Percentiles rank a stretch among this genome's conserved stretches.
These are phyloP conservation scores for Salix udensis DNA, from an alignment of 345 rosid genomes.

Conservation along the genomic window DNA sequence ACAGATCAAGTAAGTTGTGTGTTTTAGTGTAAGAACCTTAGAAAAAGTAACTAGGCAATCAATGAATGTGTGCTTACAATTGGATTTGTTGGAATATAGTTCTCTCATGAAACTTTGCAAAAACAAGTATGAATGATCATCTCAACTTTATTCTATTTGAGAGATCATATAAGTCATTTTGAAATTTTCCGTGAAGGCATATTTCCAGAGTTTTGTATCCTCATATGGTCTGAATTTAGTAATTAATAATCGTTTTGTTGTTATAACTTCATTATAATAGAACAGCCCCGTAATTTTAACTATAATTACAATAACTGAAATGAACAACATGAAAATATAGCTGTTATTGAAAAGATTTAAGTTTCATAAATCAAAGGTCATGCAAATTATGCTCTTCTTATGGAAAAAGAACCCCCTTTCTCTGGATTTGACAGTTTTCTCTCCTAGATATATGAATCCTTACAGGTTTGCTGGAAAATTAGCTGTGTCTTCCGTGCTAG, in stretches of 20 bases:
- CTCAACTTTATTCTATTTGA: background rate
- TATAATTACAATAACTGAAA: background rate
- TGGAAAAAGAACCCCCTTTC: background rate
- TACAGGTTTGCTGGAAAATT: background rate
- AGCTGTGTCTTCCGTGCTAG: background rate
- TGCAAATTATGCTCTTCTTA: background rate
- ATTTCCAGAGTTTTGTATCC: background rate
- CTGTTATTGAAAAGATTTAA: background rate
- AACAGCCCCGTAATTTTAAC: too few species aligned
- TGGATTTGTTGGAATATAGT: background rate
- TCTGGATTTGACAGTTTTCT: background rate
- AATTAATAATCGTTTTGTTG: background rate
- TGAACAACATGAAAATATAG: background rate
- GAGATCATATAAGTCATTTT: background rate
- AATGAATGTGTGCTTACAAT: background rate
- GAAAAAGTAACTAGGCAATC: background rate
- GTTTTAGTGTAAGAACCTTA: background rate
- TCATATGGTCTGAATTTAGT: background rate
- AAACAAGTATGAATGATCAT: conserved; percentile 1
- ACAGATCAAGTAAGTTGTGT: conserved; percentile 47
- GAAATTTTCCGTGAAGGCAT: background rate
- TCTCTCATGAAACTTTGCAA: background rate
- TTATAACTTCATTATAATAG: background rate
- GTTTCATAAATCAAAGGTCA: background rate
- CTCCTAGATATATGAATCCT: background rate